These are phyloP conservation scores for Aspergillus piperis DNA, from an alignment of 2,329 filamentous ascomycete genomes.

Conservation along the genomic window DNA sequence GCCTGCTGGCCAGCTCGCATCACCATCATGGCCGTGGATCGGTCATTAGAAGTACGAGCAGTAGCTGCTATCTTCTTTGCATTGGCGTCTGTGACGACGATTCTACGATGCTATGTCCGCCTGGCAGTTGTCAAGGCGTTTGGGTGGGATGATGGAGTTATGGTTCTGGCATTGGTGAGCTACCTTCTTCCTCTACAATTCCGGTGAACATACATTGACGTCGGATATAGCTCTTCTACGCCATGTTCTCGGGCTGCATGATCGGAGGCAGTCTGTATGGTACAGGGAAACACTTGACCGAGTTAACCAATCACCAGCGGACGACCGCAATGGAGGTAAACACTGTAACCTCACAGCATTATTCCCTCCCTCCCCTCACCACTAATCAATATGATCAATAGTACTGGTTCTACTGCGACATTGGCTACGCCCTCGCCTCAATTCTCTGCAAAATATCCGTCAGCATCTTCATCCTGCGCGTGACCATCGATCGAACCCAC, in stretches of 20 bases:
- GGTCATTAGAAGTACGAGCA: conserved; percentile 13
- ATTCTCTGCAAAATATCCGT: conserved; percentile 51
- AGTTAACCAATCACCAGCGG: conserved; percentile 14
- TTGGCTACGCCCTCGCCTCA: conserved; percentile 50
- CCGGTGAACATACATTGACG: neutral
- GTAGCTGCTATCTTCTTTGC: conserved; percentile 42
- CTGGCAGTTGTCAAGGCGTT: conserved; percentile 41
- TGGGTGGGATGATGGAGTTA: conserved; percentile 38
- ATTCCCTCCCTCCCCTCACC: neutral
- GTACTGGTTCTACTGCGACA: conserved; percentile 53
- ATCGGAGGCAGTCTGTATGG: conserved; percentile 25
- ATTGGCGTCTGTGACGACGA: conserved; percentile 41
- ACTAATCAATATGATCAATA: neutral
- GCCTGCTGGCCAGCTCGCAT: neutral
- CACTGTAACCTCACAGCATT: too few relatives aligned
- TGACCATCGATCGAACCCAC: conserved; percentile 47
- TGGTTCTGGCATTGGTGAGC: conserved; percentile 34
- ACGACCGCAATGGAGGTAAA: conserved; percentile 21
- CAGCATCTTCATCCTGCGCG: conserved; percentile 51
- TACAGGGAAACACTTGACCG: conserved; percentile 23
- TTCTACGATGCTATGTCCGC: conserved; percentile 46
- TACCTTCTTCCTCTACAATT: neutral
- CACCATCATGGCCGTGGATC: conserved; percentile 16
- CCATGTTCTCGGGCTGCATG: conserved; percentile 25
- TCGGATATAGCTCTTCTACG: conserved; percentile 13